phyloP scores from a whole-genome alignment of 768 basidiomycete species.

The Lactarius akahatsu region DNA sequence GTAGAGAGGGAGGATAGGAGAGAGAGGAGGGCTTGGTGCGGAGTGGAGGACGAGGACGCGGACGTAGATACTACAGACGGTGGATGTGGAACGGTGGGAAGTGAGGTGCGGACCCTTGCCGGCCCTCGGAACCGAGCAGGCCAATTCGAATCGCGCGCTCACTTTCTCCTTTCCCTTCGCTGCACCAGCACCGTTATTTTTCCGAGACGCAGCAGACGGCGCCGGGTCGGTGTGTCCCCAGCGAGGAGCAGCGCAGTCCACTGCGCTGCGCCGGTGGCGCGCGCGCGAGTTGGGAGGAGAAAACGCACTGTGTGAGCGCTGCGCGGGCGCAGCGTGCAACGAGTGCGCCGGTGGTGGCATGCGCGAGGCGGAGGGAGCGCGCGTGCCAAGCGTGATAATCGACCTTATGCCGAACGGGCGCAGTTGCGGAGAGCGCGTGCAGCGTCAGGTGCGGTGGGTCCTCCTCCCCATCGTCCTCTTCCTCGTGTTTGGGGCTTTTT shows the following conservation, averaged over 20 bases:
- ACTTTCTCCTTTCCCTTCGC: conserved; percentile 30
- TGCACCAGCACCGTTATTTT: conserved; percentile 8
- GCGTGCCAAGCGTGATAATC: conserved; percentile 60
- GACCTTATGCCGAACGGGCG: conserved; percentile 75
- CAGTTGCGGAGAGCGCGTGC: conserved; percentile 63
- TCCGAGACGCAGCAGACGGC: conserved; percentile 35
- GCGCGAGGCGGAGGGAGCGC: conserved; percentile 50
- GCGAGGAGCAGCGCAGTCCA: conserved; percentile 70
- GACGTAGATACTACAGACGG: conserved; percentile 28
- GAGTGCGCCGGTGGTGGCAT: conserved; percentile 48
- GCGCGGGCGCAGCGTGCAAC: conserved; percentile 52
- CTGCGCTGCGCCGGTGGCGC: conserved; percentile 53
- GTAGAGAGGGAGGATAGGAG: conserved; percentile 12
- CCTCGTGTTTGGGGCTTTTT: conserved; percentile 21
- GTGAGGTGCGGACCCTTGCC: conserved; percentile 38
- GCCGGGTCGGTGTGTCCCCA: conserved; percentile 44
- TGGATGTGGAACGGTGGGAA: conserved; percentile 39
- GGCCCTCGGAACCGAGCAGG: conserved; percentile 31
- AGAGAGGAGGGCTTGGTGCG: conserved; percentile 14
- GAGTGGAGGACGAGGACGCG: conserved; percentile 43
- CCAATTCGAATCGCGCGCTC: conserved; percentile 26
- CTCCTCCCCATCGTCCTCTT: not conserved
- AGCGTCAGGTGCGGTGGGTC: conserved; percentile 48
- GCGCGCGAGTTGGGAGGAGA: conserved; percentile 72
- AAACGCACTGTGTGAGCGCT: conserved; percentile 59